Evolutionary conservation across 495 filamentous ascomycete species (phyloP), one percentile per base, ranked within the genome.

Genomic region (Annulohypoxylon moriforme): DNA sequence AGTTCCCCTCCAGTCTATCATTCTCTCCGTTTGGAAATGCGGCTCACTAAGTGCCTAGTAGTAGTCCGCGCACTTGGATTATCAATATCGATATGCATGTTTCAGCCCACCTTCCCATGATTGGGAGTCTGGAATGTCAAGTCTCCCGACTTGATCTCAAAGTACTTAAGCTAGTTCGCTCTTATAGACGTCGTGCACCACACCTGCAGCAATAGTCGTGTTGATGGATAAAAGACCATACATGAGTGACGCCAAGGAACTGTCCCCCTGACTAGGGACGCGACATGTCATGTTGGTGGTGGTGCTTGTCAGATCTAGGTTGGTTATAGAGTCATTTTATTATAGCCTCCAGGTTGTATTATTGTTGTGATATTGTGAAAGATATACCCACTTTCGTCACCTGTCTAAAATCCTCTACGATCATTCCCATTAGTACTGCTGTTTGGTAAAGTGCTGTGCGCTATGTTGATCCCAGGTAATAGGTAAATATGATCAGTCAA

Each of bases 21-120:
- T 18, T 50, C 47, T 14, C 24, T 33, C 13, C 40, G 18, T 60
- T 49, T 36, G 24, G 40, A 36, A 62, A 50, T 60, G 69, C 16
- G 60, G 55, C 60, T 64, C 47, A 72, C 64, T 55, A 46, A 59
- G 46, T 11, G 1, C 27, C 31, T 33, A 33, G n/a, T n/a, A 33
- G 33, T 14, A 9, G 20, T 46, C 4, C 11, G 36, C 11, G 14
- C 36, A 40, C n/a, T 24, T 46, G 9, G 5, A 66, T 20, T 38
- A 58, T 61, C 60, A 46, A 64, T 68, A 64, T 47, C 55, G 46
- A 47, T 53, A 64, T 68, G 59, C 50, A 68, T 68, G 69, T 72
- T 72, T 68, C 60, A 72, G 64, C 52, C 46, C 18, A 50, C 25
- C 36, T 13, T 40, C 36, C 27, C 27, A 29, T 6, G 38, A 31